A percentile compares a stretch with the other conserved stretches of the same genome.
Conservation (phyloP, 768 basidiomycete genomes). For the Trametes villosa region DNA sequence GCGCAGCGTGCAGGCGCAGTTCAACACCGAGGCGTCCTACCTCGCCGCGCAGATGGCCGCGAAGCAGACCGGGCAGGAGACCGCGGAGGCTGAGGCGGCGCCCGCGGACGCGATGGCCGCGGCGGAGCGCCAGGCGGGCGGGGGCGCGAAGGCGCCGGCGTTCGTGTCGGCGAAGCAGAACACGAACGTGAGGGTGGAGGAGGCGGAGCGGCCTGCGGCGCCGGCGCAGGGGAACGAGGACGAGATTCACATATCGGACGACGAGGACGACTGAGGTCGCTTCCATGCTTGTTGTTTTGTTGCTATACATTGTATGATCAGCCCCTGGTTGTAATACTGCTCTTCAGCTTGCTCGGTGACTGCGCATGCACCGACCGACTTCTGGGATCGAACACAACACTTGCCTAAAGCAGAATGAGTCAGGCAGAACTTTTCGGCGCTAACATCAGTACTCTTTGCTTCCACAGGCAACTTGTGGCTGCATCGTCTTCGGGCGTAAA, state of each 20-base stretch:
- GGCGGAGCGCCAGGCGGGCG: conserved; percentile 68
- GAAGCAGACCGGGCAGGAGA: conserved; percentile 47
- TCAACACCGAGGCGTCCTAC: conserved; percentile 96
- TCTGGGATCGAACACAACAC: neutral
- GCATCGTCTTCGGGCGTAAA: neutral
- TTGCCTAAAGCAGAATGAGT: conserved; percentile 5
- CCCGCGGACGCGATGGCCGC: conserved; percentile 86
- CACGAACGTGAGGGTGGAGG: conserved; percentile 44
- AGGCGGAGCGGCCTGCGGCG: conserved; percentile 38
- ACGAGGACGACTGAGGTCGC: conserved; percentile 63
- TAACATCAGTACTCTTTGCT: neutral
- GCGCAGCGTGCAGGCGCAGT: conserved; percentile 96
- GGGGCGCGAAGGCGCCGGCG: conserved; percentile 56
- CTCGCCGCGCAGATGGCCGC: conserved; percentile 84
- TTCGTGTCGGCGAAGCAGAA: conserved; percentile 77
- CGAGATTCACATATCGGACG: conserved; percentile 89
- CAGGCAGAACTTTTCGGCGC: neutral
- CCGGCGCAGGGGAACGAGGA: conserved; percentile 63
- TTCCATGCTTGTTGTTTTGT: conserved; percentile 18
- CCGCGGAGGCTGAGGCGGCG: conserved; percentile 33
- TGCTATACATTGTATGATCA: conserved; percentile 26
- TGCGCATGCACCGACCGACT: too few species aligned
- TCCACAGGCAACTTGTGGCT: too few species aligned
- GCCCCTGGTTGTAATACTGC: conserved; percentile 11
- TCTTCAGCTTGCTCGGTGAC: too few species aligned